Conservation (phyloP, 495 filamentous ascomycete genomes). For the Monascus purpureus region DNA sequence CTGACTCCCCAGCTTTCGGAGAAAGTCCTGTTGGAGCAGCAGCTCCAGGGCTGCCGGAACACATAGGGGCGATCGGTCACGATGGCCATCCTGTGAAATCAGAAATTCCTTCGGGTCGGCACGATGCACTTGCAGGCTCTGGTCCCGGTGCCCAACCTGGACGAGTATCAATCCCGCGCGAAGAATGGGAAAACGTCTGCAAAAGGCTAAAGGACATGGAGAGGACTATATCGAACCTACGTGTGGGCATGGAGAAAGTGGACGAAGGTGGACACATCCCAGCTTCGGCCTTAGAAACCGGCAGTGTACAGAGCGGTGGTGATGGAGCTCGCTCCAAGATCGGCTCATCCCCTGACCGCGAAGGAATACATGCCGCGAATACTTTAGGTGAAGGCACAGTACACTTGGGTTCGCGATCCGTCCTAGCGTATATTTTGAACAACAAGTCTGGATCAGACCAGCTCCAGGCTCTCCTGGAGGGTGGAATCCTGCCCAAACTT, state of each 20-base stretch:
- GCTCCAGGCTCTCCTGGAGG: conserved; percentile 52
- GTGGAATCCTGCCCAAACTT: conserved; percentile 66
- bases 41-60: conserved; percentile 5
- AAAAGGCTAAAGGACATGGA: conserved; percentile 29
- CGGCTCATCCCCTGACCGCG: conserved; percentile 30
- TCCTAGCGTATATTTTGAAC: conserved; percentile 46
- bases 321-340: conserved; percentile 33
- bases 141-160: conserved; percentile 5
- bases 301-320: conserved; percentile 46
- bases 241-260: conserved; percentile 24
- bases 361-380: conserved; percentile 40
- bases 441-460: conserved; percentile 50
- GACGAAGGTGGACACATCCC: conserved; percentile 14
- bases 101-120: conserved; percentile 12
- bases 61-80: conserved; percentile 8
- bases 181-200: conserved; percentile 35
- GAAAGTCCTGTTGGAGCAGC: conserved; percentile 14
- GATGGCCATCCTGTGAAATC: conserved; percentile 14
- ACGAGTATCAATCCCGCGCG: conserved; percentile 28
- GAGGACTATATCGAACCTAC: conserved; percentile 25
- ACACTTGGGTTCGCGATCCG: conserved; percentile 44
- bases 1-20: conserved; percentile 16
- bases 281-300: conserved; percentile 16
- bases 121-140: conserved; percentile 5
- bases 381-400: conserved; percentile 40